Base-by-base conservation (phyloP, 495 filamentous ascomycete species). In the Talaromyces nanjingensis region DNA sequence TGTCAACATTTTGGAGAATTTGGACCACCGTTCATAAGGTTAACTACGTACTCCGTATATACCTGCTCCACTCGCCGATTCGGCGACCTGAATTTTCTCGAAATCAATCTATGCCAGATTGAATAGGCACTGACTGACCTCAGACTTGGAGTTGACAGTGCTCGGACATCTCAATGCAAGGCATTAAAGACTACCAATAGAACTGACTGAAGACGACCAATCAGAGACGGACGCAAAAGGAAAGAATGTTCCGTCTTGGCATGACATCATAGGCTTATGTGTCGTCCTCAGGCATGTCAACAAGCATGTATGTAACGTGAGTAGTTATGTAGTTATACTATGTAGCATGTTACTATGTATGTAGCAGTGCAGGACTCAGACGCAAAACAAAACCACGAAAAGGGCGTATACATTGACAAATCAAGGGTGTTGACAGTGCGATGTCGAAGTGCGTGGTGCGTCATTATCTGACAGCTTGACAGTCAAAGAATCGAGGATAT, bases 241-340 rank as follows among this genome's bases (percentile, higher is more conserved):
- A n/a, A 31, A n/a, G 56, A 59, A 59, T 55, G 52, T 12, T 6
- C 52, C 22, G 56, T 22, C 56, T 59, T 59, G 56, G 56, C 31
- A 59, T 59, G 56, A 59, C 56, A 59, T 59, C 56, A 59, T 37
- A n/a, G 25, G 27, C 9, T 59, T 37, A 9, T 24, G 7, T 27
- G 7, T 27, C 11, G 18, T 45, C 42, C 42, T 47, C n/a, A 49
- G 45, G 45, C 45, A 49, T 49, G 45, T 49, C n/a, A 20, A 42
- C 37, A 16, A 42, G 37, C n/a, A 49, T 42, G 37, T 16, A 42
- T n/a, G 37, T 42, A 42, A 39, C 37, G 4, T 16, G 31, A 6
- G n/a, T n/a, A n/a, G n/a, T n/a, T n/a, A 33, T 33, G 5, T 34
- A 34, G 6, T 5, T 29, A 34, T 11, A 5, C 1, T 1, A 9